Evolutionary conservation across 2,329 filamentous ascomycete species (phyloP).

Genomic region (Fusarium sarcochroum): DNA sequence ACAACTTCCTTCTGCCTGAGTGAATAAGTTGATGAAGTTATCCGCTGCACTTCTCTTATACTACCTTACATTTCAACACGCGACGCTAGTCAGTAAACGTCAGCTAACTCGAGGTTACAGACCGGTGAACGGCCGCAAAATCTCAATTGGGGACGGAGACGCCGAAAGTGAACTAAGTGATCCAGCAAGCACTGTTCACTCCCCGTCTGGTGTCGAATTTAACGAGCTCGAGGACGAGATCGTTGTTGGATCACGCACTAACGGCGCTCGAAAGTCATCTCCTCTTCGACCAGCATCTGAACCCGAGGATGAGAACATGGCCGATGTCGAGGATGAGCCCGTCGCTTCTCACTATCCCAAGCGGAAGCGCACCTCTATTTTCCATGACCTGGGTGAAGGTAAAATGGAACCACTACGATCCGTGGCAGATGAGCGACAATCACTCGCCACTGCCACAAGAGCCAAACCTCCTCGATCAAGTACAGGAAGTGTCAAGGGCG

Average conservation of each 20-base stretch:
- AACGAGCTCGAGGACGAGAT: constrained; percentile 67
- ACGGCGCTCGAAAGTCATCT: constrained; percentile 56
- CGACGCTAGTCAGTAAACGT: background rate
- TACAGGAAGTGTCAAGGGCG: constrained; percentile 58
- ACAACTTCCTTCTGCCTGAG: background rate
- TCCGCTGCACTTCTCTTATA: background rate
- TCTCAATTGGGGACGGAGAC: constrained; percentile 56
- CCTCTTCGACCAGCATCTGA: constrained; percentile 52
- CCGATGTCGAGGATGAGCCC: constrained; percentile 57
- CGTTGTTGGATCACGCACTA: constrained; percentile 62
- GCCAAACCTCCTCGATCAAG: constrained; percentile 50
- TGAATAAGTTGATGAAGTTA: background rate
- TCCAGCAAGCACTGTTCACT: constrained; percentile 53
- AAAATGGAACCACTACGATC: constrained; percentile 58
- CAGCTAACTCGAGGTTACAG: constrained; percentile 48
- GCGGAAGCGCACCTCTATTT: constrained; percentile 67
- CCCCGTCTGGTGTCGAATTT: constrained; percentile 56
- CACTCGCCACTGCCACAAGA: constrained; percentile 41
- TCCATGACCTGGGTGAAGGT: constrained; percentile 64
- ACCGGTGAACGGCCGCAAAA: constrained; percentile 49
- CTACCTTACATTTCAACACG: background rate
- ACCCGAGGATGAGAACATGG: constrained; percentile 61
- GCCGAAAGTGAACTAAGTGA: constrained; percentile 62
- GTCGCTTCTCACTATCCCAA: constrained; percentile 63
- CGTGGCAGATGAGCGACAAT: constrained; percentile 51